These are phyloP conservation scores for Coemansia sp. DNA, from an alignment of 192 early-diverging fungal species.

Conservation along the genomic window DNA sequence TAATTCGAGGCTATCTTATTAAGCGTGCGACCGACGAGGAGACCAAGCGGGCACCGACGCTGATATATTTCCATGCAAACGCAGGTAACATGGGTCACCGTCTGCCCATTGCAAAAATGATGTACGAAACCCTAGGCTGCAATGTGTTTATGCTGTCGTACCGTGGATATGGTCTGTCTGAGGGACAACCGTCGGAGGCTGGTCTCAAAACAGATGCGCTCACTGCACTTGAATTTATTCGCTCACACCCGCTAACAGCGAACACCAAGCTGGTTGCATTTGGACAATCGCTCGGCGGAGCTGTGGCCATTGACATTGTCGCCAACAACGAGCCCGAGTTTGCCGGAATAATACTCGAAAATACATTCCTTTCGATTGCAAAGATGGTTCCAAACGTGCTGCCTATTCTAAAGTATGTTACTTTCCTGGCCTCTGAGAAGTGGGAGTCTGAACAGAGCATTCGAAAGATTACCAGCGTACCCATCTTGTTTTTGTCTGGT, in stretches of 20 bases:
- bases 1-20: constrained; percentile 78
- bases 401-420: constrained; percentile 67
- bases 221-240: constrained; percentile 82
- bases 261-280: constrained; percentile 82
- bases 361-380: constrained; percentile 88
- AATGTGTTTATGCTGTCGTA: constrained; percentile 99
- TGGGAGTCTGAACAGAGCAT: constrained; percentile 83
- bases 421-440: constrained; percentile 83
- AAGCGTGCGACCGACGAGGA: constrained; percentile 55
- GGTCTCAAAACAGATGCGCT: constrained; percentile 87
- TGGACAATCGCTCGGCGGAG: constrained; percentile 97
- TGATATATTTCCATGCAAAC: constrained; percentile 94
- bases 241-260: constrained; percentile 65
- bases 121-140: constrained; percentile 62
- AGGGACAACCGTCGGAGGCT: constrained; percentile 81
- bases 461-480: constrained; percentile 59
- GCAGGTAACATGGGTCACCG: constrained; percentile 99
- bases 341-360: constrained; percentile 85
- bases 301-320: constrained; percentile 87
- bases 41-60: constrained; percentile 62
- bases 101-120: constrained; percentile 80
- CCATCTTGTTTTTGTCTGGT: constrained; percentile 82
- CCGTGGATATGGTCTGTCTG: constrained; percentile 88
- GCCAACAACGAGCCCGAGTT: constrained; percentile 73
- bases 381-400: constrained; percentile 85